Evolutionary conservation across 2,329 filamentous ascomycete species (phyloP).

Genomic region (Chrysoporthe puriensis): DNA sequence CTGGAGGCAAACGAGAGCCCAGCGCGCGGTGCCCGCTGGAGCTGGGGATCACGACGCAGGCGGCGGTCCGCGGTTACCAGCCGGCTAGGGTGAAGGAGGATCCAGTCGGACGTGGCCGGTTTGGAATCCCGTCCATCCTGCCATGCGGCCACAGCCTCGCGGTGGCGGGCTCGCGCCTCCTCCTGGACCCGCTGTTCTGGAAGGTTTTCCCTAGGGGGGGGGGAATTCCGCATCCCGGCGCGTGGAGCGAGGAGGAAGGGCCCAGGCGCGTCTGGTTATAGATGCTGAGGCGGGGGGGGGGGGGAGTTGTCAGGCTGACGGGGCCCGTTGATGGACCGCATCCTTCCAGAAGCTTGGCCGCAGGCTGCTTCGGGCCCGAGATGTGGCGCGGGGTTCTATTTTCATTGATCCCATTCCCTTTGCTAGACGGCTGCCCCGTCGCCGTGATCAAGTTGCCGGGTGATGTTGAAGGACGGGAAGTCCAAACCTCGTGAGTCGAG

Average conservation of each 20-base stretch:
- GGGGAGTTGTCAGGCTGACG: background rate
- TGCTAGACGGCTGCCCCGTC: background rate
- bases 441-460: background rate
- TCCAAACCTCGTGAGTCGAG: background rate
- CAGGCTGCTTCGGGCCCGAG: background rate
- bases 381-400: background rate
- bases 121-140: background rate
- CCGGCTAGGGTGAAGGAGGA: background rate
- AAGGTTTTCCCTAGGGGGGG: background rate
- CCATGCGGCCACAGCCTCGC: background rate
- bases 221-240: too few species aligned
- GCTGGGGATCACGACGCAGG: too few species aligned
- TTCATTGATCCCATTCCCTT: background rate
- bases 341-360: background rate
- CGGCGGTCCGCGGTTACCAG: too few species aligned
- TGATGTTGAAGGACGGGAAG: background rate
- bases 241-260: background rate
- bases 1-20: too few species aligned
- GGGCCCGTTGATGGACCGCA: background rate
- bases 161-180: background rate
- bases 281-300: conserved; percentile 2
- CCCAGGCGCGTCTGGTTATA: background rate
- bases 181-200: background rate
- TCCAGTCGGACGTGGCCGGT: background rate
- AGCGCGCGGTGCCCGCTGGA: too few species aligned